Evolutionary conservation across 2,329 filamentous ascomycete species (phyloP), one percentile per base, ranked within the genome.

Genomic region (Neofusicoccum parvum): DNA sequence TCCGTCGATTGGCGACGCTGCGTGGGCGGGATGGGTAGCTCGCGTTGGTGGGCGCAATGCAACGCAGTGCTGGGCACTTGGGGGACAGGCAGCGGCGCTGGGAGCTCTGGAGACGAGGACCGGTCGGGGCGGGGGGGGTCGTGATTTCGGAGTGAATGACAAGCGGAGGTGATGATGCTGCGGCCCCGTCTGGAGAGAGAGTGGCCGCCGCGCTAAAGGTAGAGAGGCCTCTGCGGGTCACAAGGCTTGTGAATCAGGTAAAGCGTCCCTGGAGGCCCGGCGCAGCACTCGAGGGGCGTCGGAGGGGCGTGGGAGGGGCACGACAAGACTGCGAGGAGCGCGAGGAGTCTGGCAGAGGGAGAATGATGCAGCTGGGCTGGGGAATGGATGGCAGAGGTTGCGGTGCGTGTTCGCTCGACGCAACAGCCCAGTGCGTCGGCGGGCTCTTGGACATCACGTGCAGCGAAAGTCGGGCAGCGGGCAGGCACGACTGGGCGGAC

Each of bases 111-210:
- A 53, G 62, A 11, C 15, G 37, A 54, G 62, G 39, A 17, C 34
- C 23, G 17, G 20, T 32, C 27, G 27, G 27, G 27, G 27, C 5
- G 20, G 45, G 62, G 36, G 39, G 49, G 62, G n/a, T 64, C 45
- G 62, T 64, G 62, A 46, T 64, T 53, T 64, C 50, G 62, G 62
- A 62, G 34, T 48, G 59, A 62, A 62, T 62, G 59, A 62, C 59
- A 62, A 62, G 59, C 59, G 59, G 59, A 62, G 59, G 41, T 62
- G 59, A 51, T 62, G 59, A 62, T 62, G 59, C 59, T 50, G 58
- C 58, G 59, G 59, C 43, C 56, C 56, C 56, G 59, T 62, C 59
- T 62, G 59, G 59, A 53, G 64, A 48, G 51, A 37, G 64, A 65
- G 53, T 49, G 64, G 56, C 51, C 51, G 53, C 64, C 54, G 53